Conservation (phyloP, 2,329 filamentous ascomycete species). For the Dactylellina haptotyla region DNA sequence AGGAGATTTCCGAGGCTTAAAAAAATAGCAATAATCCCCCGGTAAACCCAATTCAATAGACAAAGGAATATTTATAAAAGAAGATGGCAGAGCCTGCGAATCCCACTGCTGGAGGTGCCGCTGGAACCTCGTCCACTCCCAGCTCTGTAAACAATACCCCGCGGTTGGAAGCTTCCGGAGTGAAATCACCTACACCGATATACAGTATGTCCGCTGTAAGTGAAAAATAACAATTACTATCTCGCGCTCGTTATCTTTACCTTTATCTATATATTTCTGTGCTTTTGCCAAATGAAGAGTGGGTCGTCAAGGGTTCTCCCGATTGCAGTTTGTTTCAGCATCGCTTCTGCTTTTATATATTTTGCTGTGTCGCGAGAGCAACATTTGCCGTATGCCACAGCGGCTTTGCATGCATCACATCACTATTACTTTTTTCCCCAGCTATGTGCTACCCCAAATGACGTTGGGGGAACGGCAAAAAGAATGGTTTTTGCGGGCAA, state of each 20-base stretch:
- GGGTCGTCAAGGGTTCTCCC: slow-evolving; percentile 19
- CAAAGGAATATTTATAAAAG: slow-evolving; percentile 15
- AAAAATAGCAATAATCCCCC: too few species aligned
- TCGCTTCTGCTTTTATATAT: background rate
- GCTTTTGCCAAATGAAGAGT: background rate
- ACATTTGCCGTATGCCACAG: slow-evolving; percentile 1
- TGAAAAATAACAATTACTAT: slow-evolving; percentile 17
- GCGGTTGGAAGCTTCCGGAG: slow-evolving; percentile 48
- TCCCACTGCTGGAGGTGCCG: slow-evolving; percentile 4
- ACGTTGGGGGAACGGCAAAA: slow-evolving; percentile 20
- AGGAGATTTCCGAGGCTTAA: slow-evolving; percentile 39
- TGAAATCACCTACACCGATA: slow-evolving; percentile 50
- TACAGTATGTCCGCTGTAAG: slow-evolving; percentile 54
- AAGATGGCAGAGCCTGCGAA: slow-evolving; percentile 38
- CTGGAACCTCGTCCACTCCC: slow-evolving; percentile 17
- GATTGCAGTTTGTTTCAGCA: slow-evolving; percentile 22
- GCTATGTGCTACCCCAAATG: slow-evolving; percentile 20
- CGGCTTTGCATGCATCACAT: background rate
- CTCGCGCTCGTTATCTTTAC: too few species aligned
- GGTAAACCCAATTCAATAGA: slow-evolving; percentile 16
- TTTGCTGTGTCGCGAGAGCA: background rate
- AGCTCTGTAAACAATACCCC: slow-evolving; percentile 32
- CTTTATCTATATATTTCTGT: background rate
- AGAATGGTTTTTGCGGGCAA: slow-evolving; percentile 20
- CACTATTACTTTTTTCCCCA: slow-evolving; percentile 15